These are phyloP conservation scores for Knufia fluminis DNA, from an alignment of 2,329 filamentous ascomycete species.

Conservation along the genomic window DNA sequence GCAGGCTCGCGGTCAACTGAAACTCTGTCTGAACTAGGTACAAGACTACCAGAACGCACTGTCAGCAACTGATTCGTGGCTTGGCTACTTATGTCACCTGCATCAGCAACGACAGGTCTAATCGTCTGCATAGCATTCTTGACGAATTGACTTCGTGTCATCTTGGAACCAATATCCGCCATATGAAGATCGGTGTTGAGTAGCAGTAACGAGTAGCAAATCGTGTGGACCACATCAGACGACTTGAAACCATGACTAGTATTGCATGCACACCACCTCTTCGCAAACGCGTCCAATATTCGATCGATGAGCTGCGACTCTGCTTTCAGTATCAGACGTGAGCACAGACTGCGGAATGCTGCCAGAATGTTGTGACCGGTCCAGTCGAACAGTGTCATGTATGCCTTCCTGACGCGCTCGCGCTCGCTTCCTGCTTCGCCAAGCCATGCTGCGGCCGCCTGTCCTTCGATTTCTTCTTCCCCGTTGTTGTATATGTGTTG, in stretches of 20 bases:
- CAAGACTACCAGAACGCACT: not conserved
- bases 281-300: slow-evolving; percentile 80
- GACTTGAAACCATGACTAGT: slow-evolving; percentile 86
- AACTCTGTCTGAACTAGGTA: not conserved
- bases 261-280: slow-evolving; percentile 89
- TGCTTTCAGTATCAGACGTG: slow-evolving; percentile 70
- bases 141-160: slow-evolving; percentile 89
- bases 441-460: slow-evolving; percentile 77
- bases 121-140: slow-evolving; percentile 95
- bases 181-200: slow-evolving; percentile 93
- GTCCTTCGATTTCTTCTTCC: slow-evolving; percentile 69
- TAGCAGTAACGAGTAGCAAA: slow-evolving; percentile 90
- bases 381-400: slow-evolving; percentile 91
- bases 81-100: slow-evolving; percentile 6
- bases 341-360: slow-evolving; percentile 71
- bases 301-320: slow-evolving; percentile 97
- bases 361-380: slow-evolving; percentile 67
- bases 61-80: slow-evolving; percentile 7
- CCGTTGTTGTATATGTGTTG: slow-evolving; percentile 74
- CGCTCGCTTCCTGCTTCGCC: slow-evolving; percentile 56
- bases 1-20: slow-evolving; percentile 8
- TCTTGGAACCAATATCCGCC: slow-evolving; percentile 90
- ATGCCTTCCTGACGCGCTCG: slow-evolving; percentile 56
- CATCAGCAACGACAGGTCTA: slow-evolving; percentile 63
- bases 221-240: slow-evolving; percentile 86